Percentiles rank a stretch among this genome's conserved stretches.
Conservation (phyloP, 1,284 basidiomycete genomes). For the Naganishia sp. region DNA sequence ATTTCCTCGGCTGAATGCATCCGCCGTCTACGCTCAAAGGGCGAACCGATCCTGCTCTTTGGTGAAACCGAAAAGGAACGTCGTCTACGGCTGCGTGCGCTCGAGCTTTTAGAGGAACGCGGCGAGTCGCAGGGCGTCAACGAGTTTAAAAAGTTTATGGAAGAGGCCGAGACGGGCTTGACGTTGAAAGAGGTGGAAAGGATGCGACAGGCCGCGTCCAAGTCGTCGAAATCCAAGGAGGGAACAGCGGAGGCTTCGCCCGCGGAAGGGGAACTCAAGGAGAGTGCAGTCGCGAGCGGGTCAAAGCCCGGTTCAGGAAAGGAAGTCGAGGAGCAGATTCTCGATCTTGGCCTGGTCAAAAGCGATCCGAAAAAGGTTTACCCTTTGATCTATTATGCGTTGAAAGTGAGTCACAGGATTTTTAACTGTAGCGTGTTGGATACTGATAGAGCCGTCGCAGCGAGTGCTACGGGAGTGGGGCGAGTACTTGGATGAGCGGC, state of each 20-base stretch:
- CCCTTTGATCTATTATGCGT: conserved; percentile 93
- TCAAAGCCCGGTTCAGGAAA: neutral
- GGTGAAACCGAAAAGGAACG: conserved; percentile 94
- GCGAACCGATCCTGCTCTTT: conserved; percentile 92
- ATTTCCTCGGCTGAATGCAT: conserved; percentile 92
- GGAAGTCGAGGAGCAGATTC: conserved; percentile 56
- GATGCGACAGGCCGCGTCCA: conserved; percentile 36
- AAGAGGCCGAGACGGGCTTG: conserved; percentile 79
- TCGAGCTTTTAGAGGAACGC: conserved; percentile 91
- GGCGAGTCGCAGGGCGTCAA: conserved; percentile 75
- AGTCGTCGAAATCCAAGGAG: conserved; percentile 23
- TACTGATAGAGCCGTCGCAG: conserved; percentile 39
- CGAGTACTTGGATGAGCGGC: conserved; percentile 85
- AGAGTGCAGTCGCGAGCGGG: conserved; percentile 35
- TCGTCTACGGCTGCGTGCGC: conserved; percentile 79
- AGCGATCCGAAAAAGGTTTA: conserved; percentile 94
- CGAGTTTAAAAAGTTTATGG: conserved; percentile 90
- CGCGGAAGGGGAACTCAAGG: conserved; percentile 31
- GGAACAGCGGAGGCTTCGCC: conserved; percentile 24
- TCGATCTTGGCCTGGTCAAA: conserved; percentile 81
- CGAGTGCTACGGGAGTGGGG: conserved; percentile 93
- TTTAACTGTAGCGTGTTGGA: neutral
- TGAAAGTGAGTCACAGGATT: conserved; percentile 62
- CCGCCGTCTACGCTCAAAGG: conserved; percentile 81
- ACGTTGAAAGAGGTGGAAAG: conserved; percentile 48